Evolutionary conservation across 2,329 filamentous ascomycete genomes (phyloP).

Genomic region (Periconia sp.): DNA sequence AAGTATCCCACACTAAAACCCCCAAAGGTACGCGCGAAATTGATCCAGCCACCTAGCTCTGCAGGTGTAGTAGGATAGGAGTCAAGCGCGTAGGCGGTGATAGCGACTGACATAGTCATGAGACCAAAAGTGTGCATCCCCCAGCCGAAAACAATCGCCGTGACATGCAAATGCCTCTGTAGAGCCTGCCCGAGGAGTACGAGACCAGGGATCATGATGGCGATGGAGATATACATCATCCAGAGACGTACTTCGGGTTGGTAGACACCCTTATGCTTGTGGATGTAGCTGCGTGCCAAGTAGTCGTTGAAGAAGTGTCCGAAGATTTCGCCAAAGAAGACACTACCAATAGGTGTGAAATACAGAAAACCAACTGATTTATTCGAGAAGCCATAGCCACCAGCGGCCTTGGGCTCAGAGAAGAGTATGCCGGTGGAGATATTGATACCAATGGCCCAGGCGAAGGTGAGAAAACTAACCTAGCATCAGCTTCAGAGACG

Average conservation of each 20-base stretch:
- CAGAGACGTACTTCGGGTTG: conserved; percentile 33
- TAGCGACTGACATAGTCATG: conserved; percentile 26
- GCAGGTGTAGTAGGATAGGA: conserved; percentile 32
- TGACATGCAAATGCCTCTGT: conserved; percentile 20
- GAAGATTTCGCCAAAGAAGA: too few relatives aligned
- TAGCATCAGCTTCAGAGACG: too few relatives aligned
- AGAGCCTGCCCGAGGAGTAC: conserved; percentile 32
- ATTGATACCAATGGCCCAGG: too few relatives aligned
- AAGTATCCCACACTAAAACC: conserved; percentile 38
- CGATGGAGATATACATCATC: conserved; percentile 27
- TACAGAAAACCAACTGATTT: too few relatives aligned
- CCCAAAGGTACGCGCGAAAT: conserved; percentile 31
- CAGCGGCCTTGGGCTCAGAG: too few relatives aligned
- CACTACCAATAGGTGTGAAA: too few relatives aligned
- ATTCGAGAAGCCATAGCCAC: too few relatives aligned
- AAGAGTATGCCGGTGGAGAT: too few relatives aligned
- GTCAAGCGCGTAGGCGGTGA: conserved; percentile 37
- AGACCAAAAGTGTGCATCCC: conserved; percentile 28
- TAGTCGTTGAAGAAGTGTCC: too few relatives aligned
- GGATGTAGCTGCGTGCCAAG: conserved; percentile 31
- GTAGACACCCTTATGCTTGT: conserved; percentile 24
- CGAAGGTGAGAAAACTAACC: too few relatives aligned
- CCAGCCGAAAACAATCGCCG: conserved; percentile 29
- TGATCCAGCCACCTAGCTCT: conserved; percentile 30
- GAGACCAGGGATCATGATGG: conserved; percentile 32